Base-by-base conservation (phyloP, 345 rosid genomes). In the Rhodamnia argentea region DNA sequence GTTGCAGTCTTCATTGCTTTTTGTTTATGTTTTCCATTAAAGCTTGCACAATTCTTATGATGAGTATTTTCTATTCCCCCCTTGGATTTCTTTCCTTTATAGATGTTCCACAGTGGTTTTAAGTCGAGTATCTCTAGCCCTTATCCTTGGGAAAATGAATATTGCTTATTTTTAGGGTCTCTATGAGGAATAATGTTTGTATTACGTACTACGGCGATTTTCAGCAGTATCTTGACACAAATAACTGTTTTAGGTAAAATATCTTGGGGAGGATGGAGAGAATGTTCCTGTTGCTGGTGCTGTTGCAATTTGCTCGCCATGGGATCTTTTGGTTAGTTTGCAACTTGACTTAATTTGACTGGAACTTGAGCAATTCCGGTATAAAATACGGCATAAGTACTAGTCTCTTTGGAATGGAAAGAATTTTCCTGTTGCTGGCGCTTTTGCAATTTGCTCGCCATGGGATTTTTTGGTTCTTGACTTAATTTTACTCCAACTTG, bases 261-360 rank as follows among this genome's bases (percentile, higher is more conserved):
- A 95, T 91, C 98, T 95, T 84, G 99, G 99, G 13, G 99, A 95
- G 91, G 95, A 95, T 62, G 94, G 94, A 62, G 94, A 91, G 87
- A 91, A 87, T 83, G 92, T 93, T 88, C 96, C 97, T 40, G 24
- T 95, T 86, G 93, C 95, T 56, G 98, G 98, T 42, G 99, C 97
- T 84, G 96, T 88, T 23, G 96, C 98, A 87, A 89, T 96, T 88
- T 93, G 98, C 91, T 92, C 92, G 87, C 98, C 99, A 22, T 95
- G 98, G 98, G 99, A 95, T 91, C 97, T 96, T 86, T 89, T 96
- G 98, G 99, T 96, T 89, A 91, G 96, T 89, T 24, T 87, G 86
- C 82, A 0, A 32, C 27, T 52, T 16, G 47, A 53, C 56, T 14
- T n/a, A 83, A n/a, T 53, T 44, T 1, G 52, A 50, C 22, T 50